phyloP scores from a whole-genome alignment of 176 grass and related monocot genomes.

The Cenchrus purpureus region DNA sequence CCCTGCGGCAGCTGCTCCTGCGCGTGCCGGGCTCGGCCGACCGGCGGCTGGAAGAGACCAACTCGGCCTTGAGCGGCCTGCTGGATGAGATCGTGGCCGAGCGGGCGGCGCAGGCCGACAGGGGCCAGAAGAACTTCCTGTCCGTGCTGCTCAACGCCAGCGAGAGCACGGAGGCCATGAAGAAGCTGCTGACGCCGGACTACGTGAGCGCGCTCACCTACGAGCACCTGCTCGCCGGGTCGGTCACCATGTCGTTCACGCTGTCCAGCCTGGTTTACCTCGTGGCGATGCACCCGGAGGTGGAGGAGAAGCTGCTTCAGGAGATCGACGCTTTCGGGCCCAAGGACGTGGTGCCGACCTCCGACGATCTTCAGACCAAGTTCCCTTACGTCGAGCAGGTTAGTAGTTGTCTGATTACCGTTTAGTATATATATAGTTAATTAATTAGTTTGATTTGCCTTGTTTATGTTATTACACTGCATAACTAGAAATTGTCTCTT shows the following conservation, averaged over 20 bases:
- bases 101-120: conserved; percentile 7
- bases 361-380: conserved; percentile 52
- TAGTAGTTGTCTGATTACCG: too few species aligned
- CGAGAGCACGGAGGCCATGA: conserved; percentile 36
- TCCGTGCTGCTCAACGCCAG: conserved; percentile 53
- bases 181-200: conserved; percentile 53
- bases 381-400: conserved; percentile 65
- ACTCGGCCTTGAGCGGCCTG: conserved; percentile 41
- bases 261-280: conserved; percentile 61
- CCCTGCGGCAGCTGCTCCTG: conserved; percentile 42
- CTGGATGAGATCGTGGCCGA: conserved; percentile 50
- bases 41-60: conserved; percentile 48
- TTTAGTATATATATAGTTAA: too few species aligned
- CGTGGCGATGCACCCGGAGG: conserved; percentile 53
- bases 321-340: conserved; percentile 60
- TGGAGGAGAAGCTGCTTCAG: conserved; percentile 60
- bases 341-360: conserved; percentile 31
- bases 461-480: too few species aligned
- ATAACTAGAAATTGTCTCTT: too few species aligned
- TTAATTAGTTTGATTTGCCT: neutral
- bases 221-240: conserved; percentile 70
- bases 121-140: conserved; percentile 56
- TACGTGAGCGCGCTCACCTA: conserved; percentile 65
- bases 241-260: conserved; percentile 52
- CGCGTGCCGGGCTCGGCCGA: conserved; percentile 46